Conservation (phyloP, 768 basidiomycete species). For the Pisolithus sp. region DNA sequence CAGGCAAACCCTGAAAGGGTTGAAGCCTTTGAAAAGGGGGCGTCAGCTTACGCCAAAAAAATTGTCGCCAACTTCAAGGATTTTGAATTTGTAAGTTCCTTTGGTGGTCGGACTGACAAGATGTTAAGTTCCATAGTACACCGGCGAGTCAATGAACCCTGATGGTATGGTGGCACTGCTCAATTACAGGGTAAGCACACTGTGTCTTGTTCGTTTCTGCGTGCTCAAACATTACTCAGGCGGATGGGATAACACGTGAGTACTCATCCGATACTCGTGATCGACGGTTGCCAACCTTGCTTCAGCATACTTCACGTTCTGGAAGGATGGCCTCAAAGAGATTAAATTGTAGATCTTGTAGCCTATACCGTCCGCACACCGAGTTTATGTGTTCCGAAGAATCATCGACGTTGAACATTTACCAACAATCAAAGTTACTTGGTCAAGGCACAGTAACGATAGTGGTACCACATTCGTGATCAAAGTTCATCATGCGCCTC, state of each 20-base stretch:
- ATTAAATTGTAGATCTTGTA: conserved; percentile 50
- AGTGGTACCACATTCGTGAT: conserved; percentile 1
- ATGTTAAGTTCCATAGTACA: conserved; percentile 43
- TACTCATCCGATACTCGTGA: conserved; percentile 6
- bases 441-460: conserved; percentile 12
- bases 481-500: conserved; percentile 25
- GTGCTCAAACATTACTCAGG: conserved; percentile 33
- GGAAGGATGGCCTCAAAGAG: conserved; percentile 91
- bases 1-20: conserved; percentile 55
- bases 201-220: not conserved
- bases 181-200: conserved; percentile 73
- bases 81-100: conserved; percentile 74
- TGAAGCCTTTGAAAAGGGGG: conserved; percentile 75
- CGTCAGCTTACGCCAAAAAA: conserved; percentile 77
- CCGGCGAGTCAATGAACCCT: conserved; percentile 69
- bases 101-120: too few relatives aligned
- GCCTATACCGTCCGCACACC: conserved; percentile 1
- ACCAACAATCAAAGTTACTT: conserved; percentile 15
- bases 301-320: conserved; percentile 86
- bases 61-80: conserved; percentile 86
- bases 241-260: conserved; percentile 79
- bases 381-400: conserved; percentile 6
- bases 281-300: conserved; percentile 6
- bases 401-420: conserved; percentile 12
- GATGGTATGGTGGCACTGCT: conserved; percentile 93